A percentile compares a stretch with the other conserved stretches of the same genome.
Evolutionary conservation across 2,329 filamentous ascomycete species (phyloP).

Genomic region (Botrytis cinerea): DNA sequence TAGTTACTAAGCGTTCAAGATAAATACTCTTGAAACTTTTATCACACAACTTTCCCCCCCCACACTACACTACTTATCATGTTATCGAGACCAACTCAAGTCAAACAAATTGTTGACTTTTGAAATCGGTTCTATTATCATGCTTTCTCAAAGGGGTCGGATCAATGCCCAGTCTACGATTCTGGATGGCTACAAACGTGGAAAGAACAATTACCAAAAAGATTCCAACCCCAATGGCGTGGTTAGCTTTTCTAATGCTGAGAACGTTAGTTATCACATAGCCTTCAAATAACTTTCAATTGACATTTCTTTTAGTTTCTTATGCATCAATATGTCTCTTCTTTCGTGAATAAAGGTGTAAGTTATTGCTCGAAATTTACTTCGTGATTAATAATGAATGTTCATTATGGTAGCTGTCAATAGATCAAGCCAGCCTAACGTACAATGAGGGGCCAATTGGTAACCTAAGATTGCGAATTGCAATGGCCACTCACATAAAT

Average conservation of each 20-base stretch:
- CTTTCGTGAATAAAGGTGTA: background rate
- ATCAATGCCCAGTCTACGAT: no score
- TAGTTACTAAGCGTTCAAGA: no score
- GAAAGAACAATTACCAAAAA: conserved; percentile 29
- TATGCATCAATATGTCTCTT: background rate
- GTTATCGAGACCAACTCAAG: no score
- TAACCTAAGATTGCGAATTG: conserved; percentile 44
- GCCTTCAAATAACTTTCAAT: conserved; percentile 43
- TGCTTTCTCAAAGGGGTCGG: no score
- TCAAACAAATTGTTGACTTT: no score
- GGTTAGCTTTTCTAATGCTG: conserved; percentile 31
- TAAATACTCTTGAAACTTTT: no score
- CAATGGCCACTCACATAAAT: conserved; percentile 47
- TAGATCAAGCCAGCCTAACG: conserved; percentile 44
- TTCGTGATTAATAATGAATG: background rate
- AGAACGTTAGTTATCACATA: conserved; percentile 28
- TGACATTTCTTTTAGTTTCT: conserved; percentile 33
- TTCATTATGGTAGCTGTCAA: conserved; percentile 43
- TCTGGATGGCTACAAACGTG: background rate
- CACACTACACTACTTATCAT: no score
- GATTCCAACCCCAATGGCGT: conserved; percentile 30
- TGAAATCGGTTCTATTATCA: no score
- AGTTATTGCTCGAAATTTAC: background rate
- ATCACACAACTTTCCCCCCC: no score
- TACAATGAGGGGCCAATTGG: conserved; percentile 47